Evolutionary conservation across 1,284 basidiomycete genomes (phyloP), one percentile per base, ranked within the genome.

Genomic region (Schizopora paradoxa): DNA sequence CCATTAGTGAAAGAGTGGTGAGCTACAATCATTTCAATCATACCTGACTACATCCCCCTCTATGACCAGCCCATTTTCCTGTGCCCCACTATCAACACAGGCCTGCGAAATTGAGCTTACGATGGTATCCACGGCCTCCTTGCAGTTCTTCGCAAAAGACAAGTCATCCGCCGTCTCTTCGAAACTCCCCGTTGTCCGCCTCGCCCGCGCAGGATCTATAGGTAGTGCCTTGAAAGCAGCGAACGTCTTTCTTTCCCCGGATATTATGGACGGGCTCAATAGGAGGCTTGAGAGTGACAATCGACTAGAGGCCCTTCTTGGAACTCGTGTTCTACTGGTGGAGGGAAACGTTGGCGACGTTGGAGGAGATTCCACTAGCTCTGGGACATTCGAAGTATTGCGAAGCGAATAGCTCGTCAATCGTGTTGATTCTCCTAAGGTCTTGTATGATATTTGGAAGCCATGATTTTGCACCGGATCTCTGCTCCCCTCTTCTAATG

Each of bases 381-480:
- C 25, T 42, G 62, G 41, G 43, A 57, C 41, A 52, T 58, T 53
- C 2, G 79, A 50, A 51, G 64, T 74, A 64, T 92, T 93, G 43
- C 82, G 73, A 33, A 94, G 69, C 1, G 90, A 91, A 64, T 94
- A 94, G 48, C 86, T 91, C 27, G 82, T 82, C 34, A 83, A 73
- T 21, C 90, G 77, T 0, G 85, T 85, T 48, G 68, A 72, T 61
- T 87, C 79, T 42, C 76, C 69, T 0, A 73, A 69, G 37, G 77
- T 79, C 28, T 76, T 72, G 79, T 90, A 97, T 16, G 73, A 74
- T 42, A 96, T 63, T 3, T 81, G 63, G 60, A 96, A 91, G 0
- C 93, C 93, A 32, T 83, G 82, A 57, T 96, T 97, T 64, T 95
- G 89, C 7, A 72, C 58, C 0, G 85, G 79, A 62, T 95, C 90